Percentiles rank a stretch among this genome's conserved stretches.
Evolutionary conservation across 768 basidiomycete genomes (phyloP).

Genomic region (Pleurotus tuoliensis): DNA sequence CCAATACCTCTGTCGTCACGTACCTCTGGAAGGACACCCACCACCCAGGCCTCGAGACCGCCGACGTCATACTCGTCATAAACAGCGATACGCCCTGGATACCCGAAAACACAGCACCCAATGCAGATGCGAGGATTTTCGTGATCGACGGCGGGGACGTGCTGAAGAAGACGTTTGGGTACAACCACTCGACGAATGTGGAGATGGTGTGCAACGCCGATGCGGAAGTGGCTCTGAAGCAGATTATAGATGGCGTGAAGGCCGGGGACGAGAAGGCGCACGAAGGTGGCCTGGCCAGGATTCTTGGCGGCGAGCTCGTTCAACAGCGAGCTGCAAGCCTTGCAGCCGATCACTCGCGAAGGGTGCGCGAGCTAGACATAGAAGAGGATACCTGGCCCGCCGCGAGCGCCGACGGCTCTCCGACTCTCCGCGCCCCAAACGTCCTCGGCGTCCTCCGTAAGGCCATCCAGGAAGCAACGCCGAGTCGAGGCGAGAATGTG

Average conservation of each 20-base stretch:
- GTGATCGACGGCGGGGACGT: conserved; percentile 62
- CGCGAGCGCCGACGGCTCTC: conserved; percentile 2
- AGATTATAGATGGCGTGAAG: conserved; percentile 37
- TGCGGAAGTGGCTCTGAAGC: conserved; percentile 43
- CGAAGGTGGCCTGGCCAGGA: neutral
- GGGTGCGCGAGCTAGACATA: conserved; percentile 20
- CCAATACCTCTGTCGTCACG: conserved; percentile 47
- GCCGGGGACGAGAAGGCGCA: conserved; percentile 18
- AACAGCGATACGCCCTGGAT: conserved; percentile 70
- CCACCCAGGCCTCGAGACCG: conserved; percentile 41
- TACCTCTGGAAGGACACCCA: conserved; percentile 44
- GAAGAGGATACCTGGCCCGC: conserved; percentile 25
- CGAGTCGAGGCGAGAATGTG: conserved; percentile 29
- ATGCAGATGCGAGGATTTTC: conserved; percentile 44
- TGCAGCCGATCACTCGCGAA: conserved; percentile 8
- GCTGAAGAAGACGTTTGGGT: conserved; percentile 46
- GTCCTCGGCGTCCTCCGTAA: conserved; percentile 46
- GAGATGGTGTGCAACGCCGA: conserved; percentile 60
- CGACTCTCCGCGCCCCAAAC: conserved; percentile 39
- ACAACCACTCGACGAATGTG: conserved; percentile 47
- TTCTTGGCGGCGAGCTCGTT: conserved; percentile 14
- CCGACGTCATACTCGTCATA: conserved; percentile 63
- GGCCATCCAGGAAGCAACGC: conserved; percentile 34
- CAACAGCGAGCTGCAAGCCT: conserved; percentile 8
- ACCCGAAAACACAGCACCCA: conserved; percentile 42